Evolutionary conservation across 176 grass and related monocot genomes (phyloP), one percentile per base, ranked within the genome.

Genomic region (Pontederia crassipes): DNA sequence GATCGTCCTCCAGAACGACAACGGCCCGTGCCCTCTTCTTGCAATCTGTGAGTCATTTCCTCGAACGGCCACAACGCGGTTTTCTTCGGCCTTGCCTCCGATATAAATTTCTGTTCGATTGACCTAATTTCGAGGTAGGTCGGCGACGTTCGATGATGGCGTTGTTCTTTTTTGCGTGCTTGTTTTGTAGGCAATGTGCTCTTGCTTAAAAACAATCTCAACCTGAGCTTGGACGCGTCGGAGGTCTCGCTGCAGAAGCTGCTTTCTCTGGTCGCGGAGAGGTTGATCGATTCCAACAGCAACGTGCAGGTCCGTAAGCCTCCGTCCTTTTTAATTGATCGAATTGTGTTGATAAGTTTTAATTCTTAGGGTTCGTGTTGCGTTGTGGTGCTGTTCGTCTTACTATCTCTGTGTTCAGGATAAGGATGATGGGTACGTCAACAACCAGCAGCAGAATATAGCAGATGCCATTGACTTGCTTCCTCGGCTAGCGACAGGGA

Each of bases 1-100:
- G 28, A 89, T 98, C 74, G 77, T 98, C 74, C 89, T 93, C 68
- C 94, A 93, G 74, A 98, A 89, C 81, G 94, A 93, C 66, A 98
- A 98, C 85, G 94, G 94, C 4, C 88, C 94, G 7, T 98, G 94
- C 61, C 94, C 94, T 27, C 94, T 98, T 12, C 88, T 92, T 46
- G 94, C 88, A 35, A 98, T 98, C 77, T 93, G 94, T 98, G 73
- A 86, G 79, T 14, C 16, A 48, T 69, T 49, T 45, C 45, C 45
- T 10, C 58, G 55, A 10, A n/a, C 14, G 8, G 13, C 28, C 8
- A 35, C 46, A 35, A 5, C 0, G 14, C 9, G 40, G 9, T 13
- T 46, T 45, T 20, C 1, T 12, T 46, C 47, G 9, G 8, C 32
- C 10, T 6, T 12, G 18, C 18, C 12, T 59, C 11, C 15, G 58